These are phyloP conservation scores for Verticillium zaregamsianum DNA, from an alignment of 2,329 filamentous ascomycete species.

Conservation along the genomic window DNA sequence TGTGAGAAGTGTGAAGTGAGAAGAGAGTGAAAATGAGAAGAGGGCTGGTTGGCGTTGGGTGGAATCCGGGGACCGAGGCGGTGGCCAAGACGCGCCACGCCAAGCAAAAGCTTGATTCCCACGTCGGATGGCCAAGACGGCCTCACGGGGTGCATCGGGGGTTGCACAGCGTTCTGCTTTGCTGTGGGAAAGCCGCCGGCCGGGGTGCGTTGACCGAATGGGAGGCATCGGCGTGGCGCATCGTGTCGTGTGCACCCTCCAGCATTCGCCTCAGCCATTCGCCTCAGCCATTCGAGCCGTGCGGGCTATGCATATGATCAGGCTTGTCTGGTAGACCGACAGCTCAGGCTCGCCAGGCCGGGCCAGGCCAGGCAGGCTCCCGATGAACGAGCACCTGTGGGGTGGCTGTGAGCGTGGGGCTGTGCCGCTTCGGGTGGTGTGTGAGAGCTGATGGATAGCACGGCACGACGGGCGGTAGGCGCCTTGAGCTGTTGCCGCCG, in stretches of 20 bases:
- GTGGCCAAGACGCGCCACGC: neutral
- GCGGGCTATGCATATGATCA: neutral
- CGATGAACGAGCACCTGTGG: neutral
- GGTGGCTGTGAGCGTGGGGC: neutral
- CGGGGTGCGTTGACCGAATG: neutral
- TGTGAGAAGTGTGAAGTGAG: neutral
- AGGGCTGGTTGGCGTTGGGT: neutral
- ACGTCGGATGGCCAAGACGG: neutral
- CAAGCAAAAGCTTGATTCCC: neutral
- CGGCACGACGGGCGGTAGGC: neutral
- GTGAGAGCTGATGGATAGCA: neutral
- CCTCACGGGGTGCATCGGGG: neutral
- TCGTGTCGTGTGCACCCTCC: neutral
- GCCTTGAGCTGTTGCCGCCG: neutral
- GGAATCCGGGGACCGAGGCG: neutral
- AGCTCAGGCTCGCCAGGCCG: too few relatives aligned
- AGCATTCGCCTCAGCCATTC: neutral
- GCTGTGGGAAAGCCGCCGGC: neutral
- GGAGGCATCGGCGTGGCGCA: neutral
- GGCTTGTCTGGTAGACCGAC: neutral
- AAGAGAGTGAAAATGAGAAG: neutral
- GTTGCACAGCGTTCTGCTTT: neutral
- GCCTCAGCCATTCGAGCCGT: neutral
- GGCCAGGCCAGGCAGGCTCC: neutral
- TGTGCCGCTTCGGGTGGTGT: neutral